Base-by-base conservation (phyloP, 306 rosid species). In the peach (Prunus persica) region DNA sequence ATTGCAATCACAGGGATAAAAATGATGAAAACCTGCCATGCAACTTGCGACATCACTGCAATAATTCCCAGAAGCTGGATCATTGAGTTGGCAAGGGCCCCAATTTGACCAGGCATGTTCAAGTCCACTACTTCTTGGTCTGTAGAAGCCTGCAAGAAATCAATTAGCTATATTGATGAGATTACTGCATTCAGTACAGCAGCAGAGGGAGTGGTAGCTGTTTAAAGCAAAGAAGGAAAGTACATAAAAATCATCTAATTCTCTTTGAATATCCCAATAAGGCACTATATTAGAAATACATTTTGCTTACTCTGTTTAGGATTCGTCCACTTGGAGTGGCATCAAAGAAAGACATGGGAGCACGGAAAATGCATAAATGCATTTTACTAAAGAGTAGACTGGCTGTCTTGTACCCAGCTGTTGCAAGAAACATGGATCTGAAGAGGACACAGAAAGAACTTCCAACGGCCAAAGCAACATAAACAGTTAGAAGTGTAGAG, bases 331-430 rank as follows among this genome's bases (percentile, higher is more conserved):
- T 90, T 28, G 96, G 96, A 65, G 98, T 91, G 78, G 97, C 84
- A 82, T 94, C 95, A 13, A 91, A 91, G 77, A 94, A 94, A 15
- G 97, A 87, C 98, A 91, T 91, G 10, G 98, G 93, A 5, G 97
- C 91, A 4, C 93, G 91, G 51, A 94, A 94, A 79, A 94, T 84
- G 88, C 90, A 76, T 0, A 45, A 38, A 74, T 94, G 95, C 98
- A 91, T 91, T 87, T 90, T 87, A 75, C 80, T 79, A 79, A 94
- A 94, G 56, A 94, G 96, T 50, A 86, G 15, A 45, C 89, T 94
- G 16, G 96, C 91, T 47, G 94, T 89, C 78, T 85, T 94, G 71
- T 85, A 91, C 43, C 88, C 96, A 55, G 85, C 86, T 3, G 93
- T 86, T 45, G 11, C 87, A 55, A 91, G 82, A 46, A 90, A 76